Conservation (phyloP, 805 yeast genomes). For the Cyberlindnera mrakii region DNA sequence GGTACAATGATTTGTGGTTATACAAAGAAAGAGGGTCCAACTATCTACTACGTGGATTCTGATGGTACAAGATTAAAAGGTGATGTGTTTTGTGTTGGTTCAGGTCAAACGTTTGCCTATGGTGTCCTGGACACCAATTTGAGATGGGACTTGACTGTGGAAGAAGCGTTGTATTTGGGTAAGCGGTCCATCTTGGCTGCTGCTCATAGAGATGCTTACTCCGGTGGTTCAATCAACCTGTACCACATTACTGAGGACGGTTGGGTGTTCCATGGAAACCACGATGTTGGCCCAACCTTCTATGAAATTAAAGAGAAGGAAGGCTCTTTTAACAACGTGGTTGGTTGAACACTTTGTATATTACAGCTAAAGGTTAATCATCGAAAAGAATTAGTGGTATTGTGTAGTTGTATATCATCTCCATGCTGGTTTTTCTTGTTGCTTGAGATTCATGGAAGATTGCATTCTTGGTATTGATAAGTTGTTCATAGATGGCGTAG, state of each 20-base stretch:
- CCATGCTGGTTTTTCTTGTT: conserved; percentile 13
- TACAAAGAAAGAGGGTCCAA: conserved; percentile 92
- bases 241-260: conserved; percentile 92
- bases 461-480: conserved; percentile 4
- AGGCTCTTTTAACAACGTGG: conserved; percentile 73
- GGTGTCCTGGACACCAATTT: conserved; percentile 95
- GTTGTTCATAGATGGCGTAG: conserved; percentile 1
- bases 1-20: conserved; percentile 99
- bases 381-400: background rate
- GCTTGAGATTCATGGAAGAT: conserved; percentile 8
- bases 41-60: conserved; percentile 92
- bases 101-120: conserved; percentile 98
- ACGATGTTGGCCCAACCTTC: conserved; percentile 83
- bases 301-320: conserved; percentile 89
- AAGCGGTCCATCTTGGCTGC: conserved; percentile 96
- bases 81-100: conserved; percentile 93
- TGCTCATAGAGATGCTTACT: conserved; percentile 95
- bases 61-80: conserved; percentile 96
- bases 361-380: background rate
- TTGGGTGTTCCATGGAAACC: conserved; percentile 94
- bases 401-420: conserved; percentile 8
- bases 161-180: conserved; percentile 91
- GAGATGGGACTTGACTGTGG: conserved; percentile 86
- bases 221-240: conserved; percentile 94
- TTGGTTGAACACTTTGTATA: conserved; percentile 30